Evolutionary conservation across 2,329 filamentous ascomycete species (phyloP), one percentile per base, ranked within the genome.

Genomic region (Nectriaceae sp.): DNA sequence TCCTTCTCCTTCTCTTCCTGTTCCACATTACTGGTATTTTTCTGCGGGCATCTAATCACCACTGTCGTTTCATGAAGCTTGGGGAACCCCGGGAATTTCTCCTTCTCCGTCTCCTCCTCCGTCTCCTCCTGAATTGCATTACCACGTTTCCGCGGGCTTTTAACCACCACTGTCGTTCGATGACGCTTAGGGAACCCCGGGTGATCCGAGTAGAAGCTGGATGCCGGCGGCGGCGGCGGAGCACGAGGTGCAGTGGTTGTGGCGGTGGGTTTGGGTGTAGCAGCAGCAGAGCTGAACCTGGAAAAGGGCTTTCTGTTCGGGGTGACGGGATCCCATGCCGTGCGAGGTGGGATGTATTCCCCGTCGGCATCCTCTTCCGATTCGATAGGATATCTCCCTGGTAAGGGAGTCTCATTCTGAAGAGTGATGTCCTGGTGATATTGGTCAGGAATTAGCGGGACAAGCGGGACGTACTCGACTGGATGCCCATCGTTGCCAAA

Each of bases 201-300:
- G 21, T 55, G 47, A 2, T 42, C 21, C 16, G 57, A 61, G 46
- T 60, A 62, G 2, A 57, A 11, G 16, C 59, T 62, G 16, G 59
- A 61, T 3, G 50, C n/a, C 18, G 41, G 20, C 4, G 37, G 42
- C 5, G 33, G 33, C 8, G 33, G 33, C 26, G 26, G 26, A 31
- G 33, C n/a, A 42, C 10, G 3, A 46, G 47, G 2, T 16, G 2
- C 11, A n/a, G 15, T 15, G 8, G 15, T 16, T 40, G 16, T 8
- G 24, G 5, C 11, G 13, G 24, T 31, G 31, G 18, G 21, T 11
- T n/a, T 16, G 21, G 18, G 40, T 13, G 43, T 40, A 50, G 13
- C 21, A 6, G 15, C 36, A 20, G 21, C n/a, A n/a, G n/a, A n/a
- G n/a, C n/a, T 42, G 10, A 37, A 26, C 11, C 46, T 38, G 1